These are phyloP conservation scores for Aspergillus hortae DNA, from an alignment of 2,329 filamentous ascomycete genomes.

Conservation along the genomic window DNA sequence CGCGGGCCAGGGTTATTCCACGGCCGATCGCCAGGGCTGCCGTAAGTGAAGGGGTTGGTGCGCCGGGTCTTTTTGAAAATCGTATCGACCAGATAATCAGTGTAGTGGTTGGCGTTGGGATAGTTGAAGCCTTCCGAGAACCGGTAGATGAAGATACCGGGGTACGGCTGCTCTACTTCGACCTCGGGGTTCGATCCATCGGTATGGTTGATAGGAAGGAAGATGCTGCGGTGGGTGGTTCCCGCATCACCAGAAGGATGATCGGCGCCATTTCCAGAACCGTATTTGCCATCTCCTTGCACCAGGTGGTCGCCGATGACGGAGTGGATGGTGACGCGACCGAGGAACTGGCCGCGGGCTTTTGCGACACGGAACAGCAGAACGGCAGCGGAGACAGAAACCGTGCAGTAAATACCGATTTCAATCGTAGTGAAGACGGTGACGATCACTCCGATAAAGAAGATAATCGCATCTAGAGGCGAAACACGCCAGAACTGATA, in stretches of 20 bases:
- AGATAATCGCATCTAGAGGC: constrained; percentile 84
- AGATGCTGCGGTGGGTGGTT: constrained; percentile 67
- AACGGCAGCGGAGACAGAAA: constrained; percentile 70
- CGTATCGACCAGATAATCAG: constrained; percentile 70
- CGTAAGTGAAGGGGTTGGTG: constrained; percentile 66
- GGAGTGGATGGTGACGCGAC: constrained; percentile 77
- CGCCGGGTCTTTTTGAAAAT: constrained; percentile 71
- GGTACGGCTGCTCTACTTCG: constrained; percentile 75
- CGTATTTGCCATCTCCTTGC: constrained; percentile 62
- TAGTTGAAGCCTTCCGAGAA: constrained; percentile 96
- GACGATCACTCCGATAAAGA: constrained; percentile 87
- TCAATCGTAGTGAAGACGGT: constrained; percentile 88
- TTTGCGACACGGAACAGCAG: constrained; percentile 81
- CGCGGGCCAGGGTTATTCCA: constrained; percentile 91
- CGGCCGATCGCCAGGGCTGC: constrained; percentile 70
- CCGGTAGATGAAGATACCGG: constrained; percentile 92
- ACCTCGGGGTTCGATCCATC: constrained; percentile 88
- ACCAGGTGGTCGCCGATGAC: constrained; percentile 72
- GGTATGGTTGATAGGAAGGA: constrained; percentile 79
- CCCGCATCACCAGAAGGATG: constrained; percentile 38
- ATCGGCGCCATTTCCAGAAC: constrained; percentile 44
- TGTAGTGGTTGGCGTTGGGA: constrained; percentile 83
- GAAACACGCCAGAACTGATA: constrained; percentile 96
- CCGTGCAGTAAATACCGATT: constrained; percentile 85
- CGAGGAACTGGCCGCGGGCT: constrained; percentile 78